phyloP scores from a whole-genome alignment of 495 filamentous ascomycete species.

The Aspergillus hancockii region DNA sequence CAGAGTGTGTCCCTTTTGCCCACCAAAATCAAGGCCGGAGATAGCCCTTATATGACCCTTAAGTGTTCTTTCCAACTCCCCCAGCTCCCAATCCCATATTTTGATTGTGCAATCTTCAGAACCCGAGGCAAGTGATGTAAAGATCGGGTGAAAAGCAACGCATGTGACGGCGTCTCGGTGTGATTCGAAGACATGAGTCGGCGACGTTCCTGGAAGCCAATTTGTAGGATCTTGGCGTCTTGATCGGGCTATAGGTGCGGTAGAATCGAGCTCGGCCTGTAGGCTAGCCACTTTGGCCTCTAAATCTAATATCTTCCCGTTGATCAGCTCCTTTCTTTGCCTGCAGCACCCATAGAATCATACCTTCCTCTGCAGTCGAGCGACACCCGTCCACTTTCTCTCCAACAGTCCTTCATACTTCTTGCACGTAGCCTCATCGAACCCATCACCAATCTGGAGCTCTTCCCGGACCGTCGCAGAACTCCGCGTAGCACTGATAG shows the following conservation, averaged over 20 bases:
- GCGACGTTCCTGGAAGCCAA: slow-evolving; percentile 82
- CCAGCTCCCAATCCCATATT: slow-evolving; percentile 98
- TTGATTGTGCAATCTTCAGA: slow-evolving; percentile 95
- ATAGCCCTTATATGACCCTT: slow-evolving; percentile 94
- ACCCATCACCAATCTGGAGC: slow-evolving; percentile 63
- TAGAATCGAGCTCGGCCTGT: slow-evolving; percentile 80
- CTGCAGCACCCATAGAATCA: slow-evolving; percentile 8
- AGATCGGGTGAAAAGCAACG: slow-evolving; percentile 93
- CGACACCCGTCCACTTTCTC: slow-evolving; percentile 95
- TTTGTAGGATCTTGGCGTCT: slow-evolving; percentile 76
- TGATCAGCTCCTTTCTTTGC: neutral
- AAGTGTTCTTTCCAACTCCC: slow-evolving; percentile 86
- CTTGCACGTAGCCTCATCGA: slow-evolving; percentile 75
- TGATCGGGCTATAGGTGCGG: slow-evolving; percentile 81
- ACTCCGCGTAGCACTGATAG: slow-evolving; percentile 65
- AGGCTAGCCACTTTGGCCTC: slow-evolving; percentile 69
- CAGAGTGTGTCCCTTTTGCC: slow-evolving; percentile 79
- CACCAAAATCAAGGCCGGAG: slow-evolving; percentile 88
- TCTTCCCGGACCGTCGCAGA: slow-evolving; percentile 58
- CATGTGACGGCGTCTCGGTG: slow-evolving; percentile 82
- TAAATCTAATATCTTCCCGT: slow-evolving; percentile 83
- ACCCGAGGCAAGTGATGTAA: slow-evolving; percentile 87
- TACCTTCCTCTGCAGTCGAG: slow-evolving; percentile 90
- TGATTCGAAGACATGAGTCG: slow-evolving; percentile 69
- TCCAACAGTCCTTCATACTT: slow-evolving; percentile 89